Evolutionary conservation across 345 rosid species (phyloP).

Genomic region (Melaleuca alternifolia): DNA sequence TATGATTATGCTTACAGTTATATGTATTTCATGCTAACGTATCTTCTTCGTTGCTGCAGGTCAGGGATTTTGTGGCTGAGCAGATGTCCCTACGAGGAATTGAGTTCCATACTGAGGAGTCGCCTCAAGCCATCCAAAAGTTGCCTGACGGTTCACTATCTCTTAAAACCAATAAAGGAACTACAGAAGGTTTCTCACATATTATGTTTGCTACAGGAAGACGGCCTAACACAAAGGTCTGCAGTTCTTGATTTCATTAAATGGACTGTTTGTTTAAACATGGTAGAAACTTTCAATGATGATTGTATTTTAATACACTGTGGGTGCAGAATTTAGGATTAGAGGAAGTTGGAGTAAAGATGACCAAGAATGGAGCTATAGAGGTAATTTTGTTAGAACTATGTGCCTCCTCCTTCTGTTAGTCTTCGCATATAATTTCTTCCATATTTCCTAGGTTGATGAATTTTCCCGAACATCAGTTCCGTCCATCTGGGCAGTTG

Average conservation of each 20-base stretch:
- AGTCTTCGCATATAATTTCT: neutral
- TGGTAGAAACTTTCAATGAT: neutral
- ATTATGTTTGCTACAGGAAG: conserved; percentile 99
- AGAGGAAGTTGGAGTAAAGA: conserved; percentile 66
- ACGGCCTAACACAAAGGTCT: conserved; percentile 80
- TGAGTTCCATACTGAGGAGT: conserved; percentile 81
- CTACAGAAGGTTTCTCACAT: conserved; percentile 81
- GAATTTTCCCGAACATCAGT: conserved; percentile 76
- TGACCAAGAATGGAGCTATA: conserved; percentile 76
- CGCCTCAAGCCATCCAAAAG: conserved; percentile 75
- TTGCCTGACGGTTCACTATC: conserved; percentile 73
- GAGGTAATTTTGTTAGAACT: conserved; percentile 43
- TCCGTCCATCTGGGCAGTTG: conserved; percentile 96
- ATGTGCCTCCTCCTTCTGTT: neutral
- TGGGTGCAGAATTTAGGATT: conserved; percentile 79
- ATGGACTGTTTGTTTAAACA: neutral
- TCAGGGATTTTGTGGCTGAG: conserved; percentile 83
- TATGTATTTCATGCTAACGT: neutral
- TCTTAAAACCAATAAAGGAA: conserved; percentile 80
- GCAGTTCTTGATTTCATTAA: neutral
- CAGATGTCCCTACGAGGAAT: conserved; percentile 89
- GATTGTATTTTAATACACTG: neutral
- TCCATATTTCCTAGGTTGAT: conserved; percentile 53
- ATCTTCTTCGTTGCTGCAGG: conserved; percentile 21
- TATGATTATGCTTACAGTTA: neutral